phyloP scores from a whole-genome alignment of 108 stramenopile species.

The Stephanodiscus triporus region DNA sequence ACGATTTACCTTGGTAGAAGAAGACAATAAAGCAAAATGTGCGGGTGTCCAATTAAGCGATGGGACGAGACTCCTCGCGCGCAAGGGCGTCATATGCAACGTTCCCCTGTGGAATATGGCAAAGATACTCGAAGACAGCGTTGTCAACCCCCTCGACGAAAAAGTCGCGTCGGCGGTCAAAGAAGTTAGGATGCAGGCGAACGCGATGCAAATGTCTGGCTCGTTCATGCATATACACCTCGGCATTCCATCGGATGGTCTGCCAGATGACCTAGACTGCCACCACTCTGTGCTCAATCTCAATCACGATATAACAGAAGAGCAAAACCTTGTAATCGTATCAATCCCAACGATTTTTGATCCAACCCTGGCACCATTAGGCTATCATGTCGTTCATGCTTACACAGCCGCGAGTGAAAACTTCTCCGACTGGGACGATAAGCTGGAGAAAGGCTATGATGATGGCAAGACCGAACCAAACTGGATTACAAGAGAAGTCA shows the following conservation, averaged over 20 bases:
- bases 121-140: constrained; percentile 63
- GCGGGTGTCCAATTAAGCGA: constrained; percentile 68
- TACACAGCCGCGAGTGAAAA: constrained; percentile 87
- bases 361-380: constrained; percentile 80
- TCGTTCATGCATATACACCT: constrained; percentile 92
- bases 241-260: constrained; percentile 77
- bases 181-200: constrained; percentile 56
- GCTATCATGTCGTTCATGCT: constrained; percentile 89
- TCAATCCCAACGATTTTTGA: constrained; percentile 90
- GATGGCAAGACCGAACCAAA: constrained; percentile 56
- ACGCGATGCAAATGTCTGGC: constrained; percentile 72
- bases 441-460: constrained; percentile 50
- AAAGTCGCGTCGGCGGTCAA: constrained; percentile 42
- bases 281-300: constrained; percentile 87
- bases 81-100: constrained; percentile 83
- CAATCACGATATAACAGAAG: constrained; percentile 68
- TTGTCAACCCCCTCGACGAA: constrained; percentile 25
- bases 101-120: constrained; percentile 88
- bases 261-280: constrained; percentile 73
- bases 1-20: constrained; percentile 64
- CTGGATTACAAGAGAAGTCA: constrained; percentile 63
- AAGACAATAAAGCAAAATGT: constrained; percentile 52
- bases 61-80: constrained; percentile 65
- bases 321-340: constrained; percentile 84
- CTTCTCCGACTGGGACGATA: constrained; percentile 75